Evolutionary conservation across 164 flowering plant species (phyloP).

Genomic region (Liriodendron chinense): DNA sequence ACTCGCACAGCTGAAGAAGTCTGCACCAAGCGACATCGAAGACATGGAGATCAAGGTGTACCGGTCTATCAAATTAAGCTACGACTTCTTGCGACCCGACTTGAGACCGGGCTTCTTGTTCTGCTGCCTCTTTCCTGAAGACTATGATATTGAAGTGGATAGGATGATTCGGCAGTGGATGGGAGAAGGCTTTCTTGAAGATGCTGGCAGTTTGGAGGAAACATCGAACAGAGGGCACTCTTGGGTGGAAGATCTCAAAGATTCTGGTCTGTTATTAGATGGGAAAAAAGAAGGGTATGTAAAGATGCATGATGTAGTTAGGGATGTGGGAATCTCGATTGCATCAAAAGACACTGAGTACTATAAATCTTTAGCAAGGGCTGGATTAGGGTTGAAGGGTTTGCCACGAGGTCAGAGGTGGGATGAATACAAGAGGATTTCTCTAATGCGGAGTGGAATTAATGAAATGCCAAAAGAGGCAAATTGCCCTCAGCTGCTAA

Average conservation of each 20-base stretch:
- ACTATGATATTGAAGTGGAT: neutral
- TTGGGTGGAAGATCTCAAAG: conserved; percentile 10
- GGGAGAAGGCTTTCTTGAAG: conserved; percentile 15
- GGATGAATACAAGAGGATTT: neutral
- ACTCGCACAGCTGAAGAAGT: neutral
- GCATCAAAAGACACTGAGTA: conserved; percentile 1
- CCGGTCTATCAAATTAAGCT: neutral
- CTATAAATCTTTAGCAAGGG: neutral
- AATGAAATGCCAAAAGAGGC: conserved; percentile 6
- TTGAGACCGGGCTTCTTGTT: conserved; percentile 13
- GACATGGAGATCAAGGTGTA: neutral
- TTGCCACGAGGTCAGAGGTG: neutral
- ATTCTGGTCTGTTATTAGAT: conserved; percentile 13
- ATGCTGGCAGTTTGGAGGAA: neutral
- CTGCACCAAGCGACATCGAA: neutral
- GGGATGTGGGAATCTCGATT: conserved; percentile 15
- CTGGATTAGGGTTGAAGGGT: neutral
- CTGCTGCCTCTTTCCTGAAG: conserved; percentile 1
- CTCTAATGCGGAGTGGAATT: neutral
- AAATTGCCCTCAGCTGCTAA: conserved; percentile 9
- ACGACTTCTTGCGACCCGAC: neutral
- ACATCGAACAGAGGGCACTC: conserved; percentile 6
- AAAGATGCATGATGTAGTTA: conserved; percentile 18
- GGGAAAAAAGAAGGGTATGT: neutral
- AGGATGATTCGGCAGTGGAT: conserved; percentile 7